Conservation (phyloP, 164 flowering plant species). For the Magnolia officinalis region DNA sequence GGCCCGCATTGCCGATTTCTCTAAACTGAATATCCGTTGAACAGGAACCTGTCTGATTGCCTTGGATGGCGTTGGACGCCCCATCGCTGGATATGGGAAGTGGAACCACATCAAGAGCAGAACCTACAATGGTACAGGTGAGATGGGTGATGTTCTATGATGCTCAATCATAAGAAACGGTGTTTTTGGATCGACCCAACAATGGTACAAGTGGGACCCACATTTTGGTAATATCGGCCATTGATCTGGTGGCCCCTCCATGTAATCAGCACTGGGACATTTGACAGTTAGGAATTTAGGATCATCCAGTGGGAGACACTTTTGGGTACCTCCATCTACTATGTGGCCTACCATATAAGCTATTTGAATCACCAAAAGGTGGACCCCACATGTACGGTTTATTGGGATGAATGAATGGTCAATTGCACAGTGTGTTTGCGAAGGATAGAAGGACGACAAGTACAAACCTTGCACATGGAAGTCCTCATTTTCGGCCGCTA, state of each 20-base stretch:
- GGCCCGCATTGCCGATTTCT: constrained; percentile 27
- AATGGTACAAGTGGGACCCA: neutral
- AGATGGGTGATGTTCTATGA: too few species aligned
- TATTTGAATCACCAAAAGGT: neutral
- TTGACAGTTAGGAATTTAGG: neutral
- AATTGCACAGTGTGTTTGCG: neutral
- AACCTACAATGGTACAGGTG: neutral
- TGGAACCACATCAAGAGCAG: constrained; percentile 21
- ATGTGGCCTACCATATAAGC: neutral
- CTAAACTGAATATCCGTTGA: constrained; percentile 22
- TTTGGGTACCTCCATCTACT: neutral
- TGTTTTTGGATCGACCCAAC: neutral
- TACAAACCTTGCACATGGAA: constrained; percentile 43
- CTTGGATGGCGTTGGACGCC: constrained; percentile 16
- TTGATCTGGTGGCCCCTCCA: neutral
- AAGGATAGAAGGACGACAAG: neutral
- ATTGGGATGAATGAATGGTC: neutral
- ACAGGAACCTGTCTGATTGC: constrained; percentile 16
- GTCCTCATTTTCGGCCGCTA: constrained; percentile 38
- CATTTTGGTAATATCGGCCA: neutral
- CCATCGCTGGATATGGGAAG: constrained; percentile 17
- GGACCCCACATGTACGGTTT: neutral
- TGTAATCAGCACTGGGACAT: neutral
- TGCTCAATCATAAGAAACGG: neutral
- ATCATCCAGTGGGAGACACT: neutral